Conservation (phyloP, 805 yeast species). For the Kodamaea neixiangensis region DNA sequence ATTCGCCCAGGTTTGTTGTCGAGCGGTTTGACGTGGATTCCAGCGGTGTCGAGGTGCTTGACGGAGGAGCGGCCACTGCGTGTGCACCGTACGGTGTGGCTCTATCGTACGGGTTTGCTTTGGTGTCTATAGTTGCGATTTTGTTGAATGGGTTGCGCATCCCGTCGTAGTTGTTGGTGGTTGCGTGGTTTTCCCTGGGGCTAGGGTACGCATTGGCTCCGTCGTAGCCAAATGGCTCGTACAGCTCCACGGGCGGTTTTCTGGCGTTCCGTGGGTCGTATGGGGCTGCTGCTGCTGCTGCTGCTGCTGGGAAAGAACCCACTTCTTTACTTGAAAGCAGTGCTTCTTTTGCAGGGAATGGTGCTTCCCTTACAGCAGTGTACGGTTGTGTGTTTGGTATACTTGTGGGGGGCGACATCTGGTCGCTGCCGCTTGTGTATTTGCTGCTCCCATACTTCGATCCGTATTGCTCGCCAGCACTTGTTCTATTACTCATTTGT, state of each 20-base stretch:
- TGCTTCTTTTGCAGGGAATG: no score
- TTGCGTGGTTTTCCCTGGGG: not conserved
- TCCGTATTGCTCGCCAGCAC: no score
- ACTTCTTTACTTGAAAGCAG: no score
- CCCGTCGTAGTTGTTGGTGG: not conserved
- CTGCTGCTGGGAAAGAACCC: no score
- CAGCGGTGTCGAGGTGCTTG: slow-evolving; percentile 4
- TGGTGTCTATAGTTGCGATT: not conserved
- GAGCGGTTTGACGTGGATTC: slow-evolving; percentile 9
- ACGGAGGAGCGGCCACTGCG: not conserved
- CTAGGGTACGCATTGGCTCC: not conserved
- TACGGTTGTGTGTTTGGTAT: no score
- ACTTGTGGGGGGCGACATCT: no score
- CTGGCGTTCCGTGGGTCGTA: not conserved
- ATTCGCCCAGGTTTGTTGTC: slow-evolving; percentile 10
- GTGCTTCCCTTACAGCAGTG: no score
- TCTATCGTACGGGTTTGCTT: not conserved
- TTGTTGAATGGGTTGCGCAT: slow-evolving; percentile 7
- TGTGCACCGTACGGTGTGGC: not conserved
- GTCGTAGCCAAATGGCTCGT: not conserved
- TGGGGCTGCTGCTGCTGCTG: not conserved
- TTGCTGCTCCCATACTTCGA: no score
- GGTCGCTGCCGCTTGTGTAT: no score
- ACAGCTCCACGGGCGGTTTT: not conserved
- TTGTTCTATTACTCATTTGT: not conserved